phyloP scores from a whole-genome alignment of 1,284 basidiomycete species.

The Ustilago crameri region DNA sequence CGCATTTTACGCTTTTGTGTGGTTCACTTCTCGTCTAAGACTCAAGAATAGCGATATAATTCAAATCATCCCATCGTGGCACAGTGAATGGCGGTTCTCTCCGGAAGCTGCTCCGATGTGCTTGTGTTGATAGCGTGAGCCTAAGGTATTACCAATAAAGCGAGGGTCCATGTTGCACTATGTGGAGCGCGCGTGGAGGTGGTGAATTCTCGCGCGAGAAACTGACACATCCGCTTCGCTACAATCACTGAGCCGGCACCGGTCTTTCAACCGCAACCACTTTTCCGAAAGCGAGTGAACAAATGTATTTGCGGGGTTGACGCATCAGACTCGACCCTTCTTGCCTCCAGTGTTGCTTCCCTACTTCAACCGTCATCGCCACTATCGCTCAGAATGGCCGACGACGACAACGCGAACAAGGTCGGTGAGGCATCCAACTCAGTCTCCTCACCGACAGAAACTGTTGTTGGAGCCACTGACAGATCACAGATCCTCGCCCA shows the following conservation, averaged over 20 bases:
- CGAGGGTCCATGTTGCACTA: not conserved
- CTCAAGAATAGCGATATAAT: not conserved
- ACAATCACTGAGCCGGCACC: constrained; percentile 12
- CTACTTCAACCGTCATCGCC: not conserved
- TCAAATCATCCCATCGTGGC: not conserved
- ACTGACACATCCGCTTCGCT: not conserved
- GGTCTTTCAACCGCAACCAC: constrained; percentile 30
- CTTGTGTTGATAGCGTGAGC: not conserved
- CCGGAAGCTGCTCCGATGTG: too few species aligned
- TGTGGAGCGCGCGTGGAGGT: constrained; percentile 5
- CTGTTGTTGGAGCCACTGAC: constrained; percentile 7
- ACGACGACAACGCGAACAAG: constrained; percentile 14
- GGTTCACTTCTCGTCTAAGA: not conserved
- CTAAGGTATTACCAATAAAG: not conserved
- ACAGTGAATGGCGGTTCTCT: not conserved
- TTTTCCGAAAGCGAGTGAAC: constrained; percentile 11
- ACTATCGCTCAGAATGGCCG: constrained; percentile 14
- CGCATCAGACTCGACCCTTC: not conserved
- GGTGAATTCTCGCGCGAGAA: constrained; percentile 19
- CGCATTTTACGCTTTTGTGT: not conserved
- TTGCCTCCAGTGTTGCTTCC: not conserved
- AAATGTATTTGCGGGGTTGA: constrained; percentile 17
- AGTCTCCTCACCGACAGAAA: not conserved
- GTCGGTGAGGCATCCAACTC: constrained; percentile 13
- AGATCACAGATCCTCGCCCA: constrained; percentile 54